Conservation (phyloP, 2,329 filamentous ascomycete species). For the Ophiostoma australiae region DNA sequence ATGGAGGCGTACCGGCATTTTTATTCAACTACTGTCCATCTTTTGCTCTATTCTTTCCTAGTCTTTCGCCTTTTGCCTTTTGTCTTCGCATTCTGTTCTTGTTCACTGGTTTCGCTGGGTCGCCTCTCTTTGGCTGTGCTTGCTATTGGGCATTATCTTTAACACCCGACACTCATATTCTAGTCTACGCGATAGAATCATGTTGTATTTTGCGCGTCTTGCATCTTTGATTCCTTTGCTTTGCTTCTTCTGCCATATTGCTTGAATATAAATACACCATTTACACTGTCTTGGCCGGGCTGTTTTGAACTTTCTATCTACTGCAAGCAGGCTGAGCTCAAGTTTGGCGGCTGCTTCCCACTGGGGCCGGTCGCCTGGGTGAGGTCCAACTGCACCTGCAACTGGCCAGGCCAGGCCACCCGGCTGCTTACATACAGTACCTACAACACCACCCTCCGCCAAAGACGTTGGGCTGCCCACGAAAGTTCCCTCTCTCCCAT, state of each 20-base stretch:
- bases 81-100: not conserved
- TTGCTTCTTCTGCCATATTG: not conserved
- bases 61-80: not conserved
- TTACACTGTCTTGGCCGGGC: not conserved
- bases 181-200: too few species aligned
- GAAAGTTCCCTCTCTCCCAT: not conserved
- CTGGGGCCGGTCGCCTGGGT: not conserved
- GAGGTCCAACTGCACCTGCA: too few species aligned
- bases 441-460: not conserved
- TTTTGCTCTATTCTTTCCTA: not conserved
- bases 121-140: not conserved
- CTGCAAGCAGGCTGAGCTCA: not conserved
- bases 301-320: not conserved
- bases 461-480: not conserved
- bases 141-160: not conserved
- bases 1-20: constrained; percentile 1
- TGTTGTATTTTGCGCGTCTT: not conserved
- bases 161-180: not conserved
- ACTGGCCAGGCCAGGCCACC: not conserved
- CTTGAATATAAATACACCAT: not conserved
- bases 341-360: not conserved
- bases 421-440: not conserved
- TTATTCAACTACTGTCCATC: not conserved
- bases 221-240: not conserved
- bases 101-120: too few species aligned